Evolutionary conservation across 208 protist species (phyloP), one percentile per base, ranked within the genome.

Genomic region (Leishmania major): DNA sequence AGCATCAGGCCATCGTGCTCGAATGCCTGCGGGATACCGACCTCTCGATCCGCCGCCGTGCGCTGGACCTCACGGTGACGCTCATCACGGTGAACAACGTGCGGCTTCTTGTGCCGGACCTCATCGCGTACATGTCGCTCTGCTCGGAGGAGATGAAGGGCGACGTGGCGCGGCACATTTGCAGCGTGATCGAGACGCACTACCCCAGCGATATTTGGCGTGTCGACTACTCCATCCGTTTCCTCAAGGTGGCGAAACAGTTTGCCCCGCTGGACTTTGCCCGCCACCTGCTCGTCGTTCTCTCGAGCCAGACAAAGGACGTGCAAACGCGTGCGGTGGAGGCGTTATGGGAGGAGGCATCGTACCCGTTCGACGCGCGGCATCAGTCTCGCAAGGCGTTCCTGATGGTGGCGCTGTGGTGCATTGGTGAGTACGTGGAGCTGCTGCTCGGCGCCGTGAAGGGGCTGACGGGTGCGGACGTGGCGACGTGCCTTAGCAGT

Each of bases 11-110:
- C 28, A 99, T 92, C 37, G 99, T 99, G 70, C 89, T 99, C 6
- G 98, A 99, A 75, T 99, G 99, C 82, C 86, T 98, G 60, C 95
- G 97, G 82, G 99, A 99, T 89, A 60, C 90, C 8, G 99, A 99
- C 87, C 85, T 99, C 37, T 99, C 98, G 2, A 99, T 99, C 80
- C 96, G 98, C 66, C 88, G 94, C n/a, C 94, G 98, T 64, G 98
- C 99, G 15, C 86, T 99, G 10, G 98, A 99, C 71, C 88, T 99
- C 28, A 98, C 98, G 11, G 99, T 99, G 81, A 92, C 95, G 10
- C 94, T 99, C 7, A 96, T 99, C 57, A 99, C 99, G 57, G 85
- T 95, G 59, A 84, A 78, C 31, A 99, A 99, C 86, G 91, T 99
- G 37, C 95, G 95, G 28, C 81, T 98, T 10, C 89, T 99, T 1